phyloP scores from a whole-genome alignment of 176 grass and related monocot genomes.

The Elaeis guineensis region DNA sequence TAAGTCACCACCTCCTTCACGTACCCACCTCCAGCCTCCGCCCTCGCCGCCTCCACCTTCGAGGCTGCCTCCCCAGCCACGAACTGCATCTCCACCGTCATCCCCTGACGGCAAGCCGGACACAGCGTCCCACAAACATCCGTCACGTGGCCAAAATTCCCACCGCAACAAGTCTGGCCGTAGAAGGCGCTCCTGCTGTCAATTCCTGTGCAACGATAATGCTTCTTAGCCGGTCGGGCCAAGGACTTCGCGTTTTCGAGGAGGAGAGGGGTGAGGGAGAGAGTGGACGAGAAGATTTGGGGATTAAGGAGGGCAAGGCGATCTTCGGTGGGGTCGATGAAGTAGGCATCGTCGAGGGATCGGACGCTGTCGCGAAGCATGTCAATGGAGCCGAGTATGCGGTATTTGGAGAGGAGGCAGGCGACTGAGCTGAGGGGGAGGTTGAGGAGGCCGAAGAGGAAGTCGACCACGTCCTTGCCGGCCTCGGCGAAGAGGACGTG shows the following conservation, averaged over 20 bases:
- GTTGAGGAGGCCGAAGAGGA: slow-evolving; percentile 59
- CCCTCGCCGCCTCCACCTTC: slow-evolving; percentile 2
- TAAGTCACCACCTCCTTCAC: slow-evolving; percentile 48
- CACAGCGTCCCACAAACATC: slow-evolving; percentile 25
- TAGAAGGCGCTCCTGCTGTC: no score
- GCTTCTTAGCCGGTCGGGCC: neutral
- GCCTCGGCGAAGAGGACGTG: slow-evolving; percentile 57
- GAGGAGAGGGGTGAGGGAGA: neutral
- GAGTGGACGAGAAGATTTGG: slow-evolving; percentile 15
- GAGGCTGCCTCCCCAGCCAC: neutral
- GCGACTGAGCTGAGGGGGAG: slow-evolving; percentile 43
- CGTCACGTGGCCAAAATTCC: slow-evolving; percentile 24
- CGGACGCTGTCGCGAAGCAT: slow-evolving; percentile 39
- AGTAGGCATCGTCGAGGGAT: slow-evolving; percentile 34
- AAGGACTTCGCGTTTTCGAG: neutral
- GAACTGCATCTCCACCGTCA: neutral
- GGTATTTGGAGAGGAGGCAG: slow-evolving; percentile 23
- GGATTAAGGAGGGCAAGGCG: slow-evolving; percentile 37
- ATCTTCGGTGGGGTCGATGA: slow-evolving; percentile 8
- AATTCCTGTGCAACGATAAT: no score
- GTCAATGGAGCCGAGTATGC: neutral
- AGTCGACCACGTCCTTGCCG: slow-evolving; percentile 59
- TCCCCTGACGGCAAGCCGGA: slow-evolving; percentile 26
- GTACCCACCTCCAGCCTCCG: slow-evolving; percentile 21
- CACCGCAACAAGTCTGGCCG: neutral